Evolutionary conservation across 202 grass and related monocot species (phyloP).

Genomic region (Schoenoplectus tabernaemontani): DNA sequence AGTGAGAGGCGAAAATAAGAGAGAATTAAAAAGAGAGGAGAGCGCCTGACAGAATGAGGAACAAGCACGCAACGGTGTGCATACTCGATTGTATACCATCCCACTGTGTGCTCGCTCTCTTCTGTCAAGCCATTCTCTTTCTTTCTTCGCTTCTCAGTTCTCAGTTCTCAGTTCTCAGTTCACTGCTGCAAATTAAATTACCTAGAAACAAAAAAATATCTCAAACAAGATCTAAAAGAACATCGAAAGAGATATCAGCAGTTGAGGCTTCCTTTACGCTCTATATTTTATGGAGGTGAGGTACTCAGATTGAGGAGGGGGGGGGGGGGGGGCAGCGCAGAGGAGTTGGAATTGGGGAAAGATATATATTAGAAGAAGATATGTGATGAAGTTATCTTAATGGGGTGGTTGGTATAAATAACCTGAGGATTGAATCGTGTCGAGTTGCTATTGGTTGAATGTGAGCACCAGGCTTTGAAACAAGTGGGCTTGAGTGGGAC

Average conservation of each 20-base stretch:
- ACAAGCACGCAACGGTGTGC: constrained; percentile 19
- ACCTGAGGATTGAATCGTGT: not conserved
- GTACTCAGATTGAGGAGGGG: not conserved
- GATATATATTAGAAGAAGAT: not conserved
- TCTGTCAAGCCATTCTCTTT: constrained; percentile 16
- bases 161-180: not conserved
- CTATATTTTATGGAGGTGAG: not conserved
- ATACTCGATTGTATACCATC: constrained; percentile 6
- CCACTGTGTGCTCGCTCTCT: constrained; percentile 27
- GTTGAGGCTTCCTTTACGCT: not conserved
- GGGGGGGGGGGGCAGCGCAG: not conserved
- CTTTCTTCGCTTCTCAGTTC: not conserved
- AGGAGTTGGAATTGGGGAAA: no score
- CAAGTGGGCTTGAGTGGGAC: not conserved
- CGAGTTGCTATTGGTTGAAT: not conserved
- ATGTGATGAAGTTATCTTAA: not conserved
- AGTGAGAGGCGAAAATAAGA: not conserved
- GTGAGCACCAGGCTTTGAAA: not conserved
- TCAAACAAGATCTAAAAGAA: not conserved
- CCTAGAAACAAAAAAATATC: not conserved
- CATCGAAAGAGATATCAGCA: not conserved
- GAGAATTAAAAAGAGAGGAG: not conserved
- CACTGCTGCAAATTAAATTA: not conserved
- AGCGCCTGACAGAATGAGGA: constrained; percentile 19
- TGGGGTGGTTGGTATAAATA: not conserved